Conservation (phyloP, 129 eudicot genomes). For the Scalesia atractyloides region DNA sequence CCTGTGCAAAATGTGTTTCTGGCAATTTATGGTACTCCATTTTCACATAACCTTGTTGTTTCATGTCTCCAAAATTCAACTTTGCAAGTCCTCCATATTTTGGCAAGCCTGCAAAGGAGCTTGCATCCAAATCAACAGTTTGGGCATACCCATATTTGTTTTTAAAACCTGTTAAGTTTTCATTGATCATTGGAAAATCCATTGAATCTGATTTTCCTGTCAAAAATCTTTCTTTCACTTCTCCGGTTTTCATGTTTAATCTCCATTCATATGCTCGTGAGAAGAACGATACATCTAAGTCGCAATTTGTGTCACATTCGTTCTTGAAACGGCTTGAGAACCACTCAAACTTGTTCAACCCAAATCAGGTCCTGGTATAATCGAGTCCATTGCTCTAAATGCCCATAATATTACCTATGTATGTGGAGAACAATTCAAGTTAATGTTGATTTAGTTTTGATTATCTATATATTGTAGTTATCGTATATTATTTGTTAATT, state of each 20-base stretch:
- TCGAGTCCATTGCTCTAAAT: constrained; percentile 52
- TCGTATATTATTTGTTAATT: too few species aligned
- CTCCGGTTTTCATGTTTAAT: constrained; percentile 58
- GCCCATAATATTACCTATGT: constrained; percentile 58
- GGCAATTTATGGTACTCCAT: constrained; percentile 52
- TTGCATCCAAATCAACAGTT: constrained; percentile 50
- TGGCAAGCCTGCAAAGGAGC: constrained; percentile 59
- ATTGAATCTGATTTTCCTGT: constrained; percentile 51
- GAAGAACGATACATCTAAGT: constrained; percentile 42
- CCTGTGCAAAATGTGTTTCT: constrained; percentile 53
- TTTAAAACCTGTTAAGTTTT: constrained; percentile 37
- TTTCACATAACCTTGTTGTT: constrained; percentile 31
- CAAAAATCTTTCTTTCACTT: constrained; percentile 53
- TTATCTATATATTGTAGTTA: too few species aligned
- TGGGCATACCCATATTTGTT: constrained; percentile 64
- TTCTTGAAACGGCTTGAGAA: constrained; percentile 59
- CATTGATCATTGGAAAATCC: constrained; percentile 77
- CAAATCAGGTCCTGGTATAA: constrained; percentile 71
- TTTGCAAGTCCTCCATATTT: constrained; percentile 72
- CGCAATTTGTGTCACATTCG: constrained; percentile 2
- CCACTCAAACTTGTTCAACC: constrained; percentile 65
- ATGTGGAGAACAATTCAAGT: background rate
- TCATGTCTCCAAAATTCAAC: constrained; percentile 48
- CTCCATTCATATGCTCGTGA: constrained; percentile 61
- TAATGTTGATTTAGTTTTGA: background rate